A percentile compares a stretch with the other conserved stretches of the same genome.
Conservation (phyloP, 352 stramenopile species). For the Pythium rishiriense region DNA sequence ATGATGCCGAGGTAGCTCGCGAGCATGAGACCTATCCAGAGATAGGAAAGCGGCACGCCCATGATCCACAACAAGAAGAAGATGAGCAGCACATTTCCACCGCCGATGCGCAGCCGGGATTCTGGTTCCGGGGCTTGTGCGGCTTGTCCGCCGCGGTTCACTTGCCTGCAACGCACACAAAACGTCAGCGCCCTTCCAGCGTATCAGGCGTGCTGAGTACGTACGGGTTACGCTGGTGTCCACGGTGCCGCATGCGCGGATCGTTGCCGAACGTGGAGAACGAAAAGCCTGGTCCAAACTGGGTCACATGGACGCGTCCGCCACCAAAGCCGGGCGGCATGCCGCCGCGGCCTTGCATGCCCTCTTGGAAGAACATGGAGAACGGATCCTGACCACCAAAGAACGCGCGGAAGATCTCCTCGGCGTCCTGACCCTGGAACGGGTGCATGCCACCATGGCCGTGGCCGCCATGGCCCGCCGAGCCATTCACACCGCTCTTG, state of each 20-base stretch:
- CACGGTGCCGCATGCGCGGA: constrained; percentile 50
- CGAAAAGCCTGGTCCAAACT: constrained; percentile 77
- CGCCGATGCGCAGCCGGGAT: constrained; percentile 63
- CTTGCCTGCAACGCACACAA: constrained; percentile 1
- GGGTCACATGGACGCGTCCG: constrained; percentile 70
- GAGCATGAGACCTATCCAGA: constrained; percentile 81
- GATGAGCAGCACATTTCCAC: constrained; percentile 71
- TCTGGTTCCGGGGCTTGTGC: constrained; percentile 36
- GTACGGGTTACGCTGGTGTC: constrained; percentile 56
- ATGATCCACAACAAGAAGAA: constrained; percentile 82
- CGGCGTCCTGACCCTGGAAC: constrained; percentile 74
- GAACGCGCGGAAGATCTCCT: constrained; percentile 83
- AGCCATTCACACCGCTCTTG: constrained; percentile 63
- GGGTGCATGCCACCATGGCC: constrained; percentile 37
- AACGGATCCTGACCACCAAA: constrained; percentile 84
- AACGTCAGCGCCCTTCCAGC: background rate
- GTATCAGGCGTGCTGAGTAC: background rate
- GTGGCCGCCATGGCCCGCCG: constrained; percentile 23
- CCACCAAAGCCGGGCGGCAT: constrained; percentile 51
- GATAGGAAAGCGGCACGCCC: constrained; percentile 75
- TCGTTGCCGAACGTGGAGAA: constrained; percentile 74
- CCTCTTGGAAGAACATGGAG: constrained; percentile 84
- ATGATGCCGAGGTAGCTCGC: constrained; percentile 74
- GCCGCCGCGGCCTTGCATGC: constrained; percentile 45
- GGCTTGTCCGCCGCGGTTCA: constrained; percentile 28